phyloP scores from a whole-genome alignment of 129 eudicot genomes.

The Oenanthe sinensis region DNA sequence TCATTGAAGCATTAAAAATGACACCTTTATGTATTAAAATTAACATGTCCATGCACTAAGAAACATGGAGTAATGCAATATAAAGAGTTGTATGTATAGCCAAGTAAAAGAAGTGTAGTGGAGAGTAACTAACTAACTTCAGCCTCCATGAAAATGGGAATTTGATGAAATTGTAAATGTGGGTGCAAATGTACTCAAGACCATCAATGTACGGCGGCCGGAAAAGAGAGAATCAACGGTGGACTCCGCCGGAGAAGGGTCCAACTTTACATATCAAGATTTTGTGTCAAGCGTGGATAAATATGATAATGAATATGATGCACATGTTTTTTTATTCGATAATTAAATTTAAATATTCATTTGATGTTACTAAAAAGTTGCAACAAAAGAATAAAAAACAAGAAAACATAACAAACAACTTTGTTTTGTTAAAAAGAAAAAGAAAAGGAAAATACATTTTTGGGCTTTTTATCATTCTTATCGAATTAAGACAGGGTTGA shows the following conservation, averaged over 20 bases:
- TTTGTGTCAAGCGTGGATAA: conserved; percentile 1
- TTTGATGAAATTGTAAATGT: background rate
- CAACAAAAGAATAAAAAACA: too few species aligned
- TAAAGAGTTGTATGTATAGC: background rate
- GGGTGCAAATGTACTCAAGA: background rate
- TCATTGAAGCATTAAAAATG: conserved; percentile 28
- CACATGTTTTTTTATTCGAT: background rate
- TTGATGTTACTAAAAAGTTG: too few species aligned
- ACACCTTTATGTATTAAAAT: conserved; percentile 12
- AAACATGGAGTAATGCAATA: conserved; percentile 11
- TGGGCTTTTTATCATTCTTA: too few species aligned
- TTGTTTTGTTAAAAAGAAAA: too few species aligned
- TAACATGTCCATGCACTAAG: conserved; percentile 16
- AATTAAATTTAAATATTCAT: too few species aligned
- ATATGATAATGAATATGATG: background rate
- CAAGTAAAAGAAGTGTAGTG: conserved; percentile 14
- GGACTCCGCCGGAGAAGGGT: background rate
- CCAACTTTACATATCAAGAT: background rate
- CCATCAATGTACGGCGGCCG: background rate
- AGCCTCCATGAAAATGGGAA: conserved; percentile 8
- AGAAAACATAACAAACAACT: too few species aligned
- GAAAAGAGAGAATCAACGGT: background rate
- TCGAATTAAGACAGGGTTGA: too few species aligned
- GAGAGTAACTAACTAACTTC: background rate
- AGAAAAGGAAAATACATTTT: too few species aligned